Conservation (phyloP, 208 protist genomes). For the Herpetomonas tarakana region DNA sequence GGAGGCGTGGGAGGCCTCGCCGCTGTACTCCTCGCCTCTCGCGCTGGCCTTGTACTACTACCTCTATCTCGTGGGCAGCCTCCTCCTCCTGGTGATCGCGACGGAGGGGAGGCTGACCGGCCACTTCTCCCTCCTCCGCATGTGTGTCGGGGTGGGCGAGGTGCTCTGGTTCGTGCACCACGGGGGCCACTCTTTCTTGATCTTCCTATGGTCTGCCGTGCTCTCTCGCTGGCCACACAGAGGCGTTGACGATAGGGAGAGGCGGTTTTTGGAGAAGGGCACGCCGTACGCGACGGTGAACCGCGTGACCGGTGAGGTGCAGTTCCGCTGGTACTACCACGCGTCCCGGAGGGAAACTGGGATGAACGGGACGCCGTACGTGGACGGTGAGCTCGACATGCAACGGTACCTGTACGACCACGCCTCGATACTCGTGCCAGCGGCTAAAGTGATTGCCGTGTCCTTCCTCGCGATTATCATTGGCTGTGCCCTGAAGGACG, state of each 20-base stretch:
- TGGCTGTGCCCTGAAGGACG: conserved; percentile 12
- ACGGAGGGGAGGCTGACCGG: conserved; percentile 39
- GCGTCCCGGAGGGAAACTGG: conserved; percentile 3
- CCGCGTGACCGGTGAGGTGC: conserved; percentile 15
- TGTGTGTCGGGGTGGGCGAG: conserved; percentile 27
- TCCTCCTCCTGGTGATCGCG: conserved; percentile 31
- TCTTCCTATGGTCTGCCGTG: conserved; percentile 34
- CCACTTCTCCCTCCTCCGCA: conserved; percentile 31
- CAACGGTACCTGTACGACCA: conserved; percentile 28
- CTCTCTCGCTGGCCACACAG: conserved; percentile 33
- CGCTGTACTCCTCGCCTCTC: conserved; percentile 41
- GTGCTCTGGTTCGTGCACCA: conserved; percentile 47
- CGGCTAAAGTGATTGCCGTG: conserved; percentile 11
- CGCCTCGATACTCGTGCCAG: conserved; percentile 13
- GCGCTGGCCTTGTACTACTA: conserved; percentile 50
- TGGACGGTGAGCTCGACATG: conserved; percentile 18
- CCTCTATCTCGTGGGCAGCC: conserved; percentile 34
- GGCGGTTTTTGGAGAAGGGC: conserved; percentile 12
- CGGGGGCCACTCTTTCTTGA: conserved; percentile 44
- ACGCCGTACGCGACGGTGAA: conserved; percentile 41
- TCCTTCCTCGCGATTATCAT: conserved; percentile 16
- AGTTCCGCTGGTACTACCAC: conserved; percentile 41
- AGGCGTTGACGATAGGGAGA: conserved; percentile 7
- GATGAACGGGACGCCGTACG: background rate
- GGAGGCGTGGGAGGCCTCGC: conserved; percentile 24